Percentiles rank a stretch among this genome's conserved stretches.
phyloP scores from a whole-genome alignment of 2,329 filamentous ascomycete species.

The Didymella arachidicola region DNA sequence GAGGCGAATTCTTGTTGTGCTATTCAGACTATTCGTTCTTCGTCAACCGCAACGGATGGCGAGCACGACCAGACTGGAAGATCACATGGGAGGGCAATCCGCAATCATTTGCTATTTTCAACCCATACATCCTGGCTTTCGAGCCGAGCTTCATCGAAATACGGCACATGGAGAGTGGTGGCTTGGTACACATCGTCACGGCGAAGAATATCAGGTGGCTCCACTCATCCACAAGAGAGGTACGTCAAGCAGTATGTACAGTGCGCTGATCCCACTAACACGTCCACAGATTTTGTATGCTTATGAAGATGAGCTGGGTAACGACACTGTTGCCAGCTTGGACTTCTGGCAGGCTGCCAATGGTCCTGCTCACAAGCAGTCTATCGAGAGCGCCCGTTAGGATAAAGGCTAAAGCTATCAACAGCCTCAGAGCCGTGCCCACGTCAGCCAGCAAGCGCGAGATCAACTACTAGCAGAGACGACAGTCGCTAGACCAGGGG shows the following conservation, averaged over 20 bases:
- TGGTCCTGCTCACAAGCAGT: constrained; percentile 37
- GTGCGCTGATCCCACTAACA: not conserved
- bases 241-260: constrained; percentile 52
- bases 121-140: constrained; percentile 96
- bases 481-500: not conserved
- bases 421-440: not conserved
- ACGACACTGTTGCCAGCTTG: constrained; percentile 91
- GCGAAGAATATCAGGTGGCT: constrained; percentile 97
- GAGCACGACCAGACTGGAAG: constrained; percentile 92
- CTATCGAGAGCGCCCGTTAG: constrained; percentile 38
- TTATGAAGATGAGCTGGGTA: constrained; percentile 93
- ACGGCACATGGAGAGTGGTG: constrained; percentile 90
- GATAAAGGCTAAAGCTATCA: constrained; percentile 35
- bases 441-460: not conserved
- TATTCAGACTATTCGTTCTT: constrained; percentile 99
- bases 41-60: constrained; percentile 97
- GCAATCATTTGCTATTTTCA: constrained; percentile 90
- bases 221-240: constrained; percentile 96
- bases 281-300: constrained; percentile 87
- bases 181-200: constrained; percentile 90
- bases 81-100: constrained; percentile 98
- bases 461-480: not conserved
- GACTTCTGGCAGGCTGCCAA: constrained; percentile 80
- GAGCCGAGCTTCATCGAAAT: constrained; percentile 98
- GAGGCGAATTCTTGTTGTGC: constrained; percentile 95